Conservation (phyloP, 2,329 filamentous ascomycete genomes). For the Paracamarosporium sp. region DNA sequence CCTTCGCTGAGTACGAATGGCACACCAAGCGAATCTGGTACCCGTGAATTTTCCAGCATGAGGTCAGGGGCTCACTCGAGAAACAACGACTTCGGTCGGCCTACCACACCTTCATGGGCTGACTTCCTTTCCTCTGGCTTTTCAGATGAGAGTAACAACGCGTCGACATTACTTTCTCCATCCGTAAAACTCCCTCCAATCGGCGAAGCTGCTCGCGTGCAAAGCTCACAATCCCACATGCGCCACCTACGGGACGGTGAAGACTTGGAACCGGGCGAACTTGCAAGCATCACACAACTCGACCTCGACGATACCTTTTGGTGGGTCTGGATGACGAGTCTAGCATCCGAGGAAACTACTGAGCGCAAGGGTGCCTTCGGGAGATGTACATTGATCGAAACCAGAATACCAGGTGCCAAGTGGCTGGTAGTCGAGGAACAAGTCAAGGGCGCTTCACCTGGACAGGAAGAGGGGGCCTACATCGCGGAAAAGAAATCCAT, state of each 20-base stretch:
- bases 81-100: slow-evolving; percentile 72
- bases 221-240: slow-evolving; percentile 83
- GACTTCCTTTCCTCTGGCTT: slow-evolving; percentile 97
- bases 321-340: slow-evolving; percentile 99
- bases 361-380: slow-evolving; percentile 92
- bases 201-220: slow-evolving; percentile 69
- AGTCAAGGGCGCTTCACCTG: slow-evolving; percentile 87
- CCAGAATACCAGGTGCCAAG: slow-evolving; percentile 76
- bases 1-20: slow-evolving; percentile 52
- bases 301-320: slow-evolving; percentile 96
- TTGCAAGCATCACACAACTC: slow-evolving; percentile 87
- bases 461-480: slow-evolving; percentile 83
- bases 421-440: slow-evolving; percentile 98
- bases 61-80: slow-evolving; percentile 72
- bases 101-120: slow-evolving; percentile 97
- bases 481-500: slow-evolving; percentile 95
- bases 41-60: slow-evolving; percentile 79
- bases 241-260: slow-evolving; percentile 71
- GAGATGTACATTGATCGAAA: slow-evolving; percentile 90
- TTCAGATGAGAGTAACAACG: slow-evolving; percentile 74
- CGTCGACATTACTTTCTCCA: slow-evolving; percentile 77
- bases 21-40: slow-evolving; percentile 22
- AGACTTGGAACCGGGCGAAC: slow-evolving; percentile 84
- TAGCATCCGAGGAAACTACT: slow-evolving; percentile 86
- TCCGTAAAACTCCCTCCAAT: slow-evolving; percentile 94